These are phyloP conservation scores for Hansenula lynferdii DNA, from an alignment of 1,139 yeast genomes.

Conservation along the genomic window DNA sequence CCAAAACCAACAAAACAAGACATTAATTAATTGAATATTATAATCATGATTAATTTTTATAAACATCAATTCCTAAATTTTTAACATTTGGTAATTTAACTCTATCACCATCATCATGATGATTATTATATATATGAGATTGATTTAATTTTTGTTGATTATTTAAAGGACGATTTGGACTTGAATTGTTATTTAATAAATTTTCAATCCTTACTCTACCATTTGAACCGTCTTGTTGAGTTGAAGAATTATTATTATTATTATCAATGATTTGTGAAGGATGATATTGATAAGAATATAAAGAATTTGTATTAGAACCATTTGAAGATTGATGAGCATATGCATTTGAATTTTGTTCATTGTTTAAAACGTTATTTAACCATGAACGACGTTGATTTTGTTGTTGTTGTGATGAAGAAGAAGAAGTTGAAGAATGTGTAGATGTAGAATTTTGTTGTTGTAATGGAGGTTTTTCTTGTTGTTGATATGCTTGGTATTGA, in stretches of 20 bases:
- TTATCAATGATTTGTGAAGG: too few species aligned
- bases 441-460: neutral
- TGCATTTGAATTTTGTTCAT: neutral
- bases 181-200: neutral
- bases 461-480: neutral
- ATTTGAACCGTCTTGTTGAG: too few species aligned
- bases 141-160: neutral
- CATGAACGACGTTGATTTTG: constrained; percentile 8
- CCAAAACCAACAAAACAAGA: too few species aligned
- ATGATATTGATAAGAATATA: constrained; percentile 4
- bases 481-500: too few species aligned
- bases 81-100: constrained; percentile 18
- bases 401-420: neutral
- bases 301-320: too few species aligned
- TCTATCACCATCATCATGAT: constrained; percentile 3
- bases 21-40: too few species aligned
- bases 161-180: neutral
- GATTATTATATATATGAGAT: neutral
- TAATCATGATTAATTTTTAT: neutral
- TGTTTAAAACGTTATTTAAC: constrained; percentile 15
- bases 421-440: neutral
- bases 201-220: constrained; percentile 1
- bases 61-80: constrained; percentile 12
- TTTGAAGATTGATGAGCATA: constrained; percentile 1
- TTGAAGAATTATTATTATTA: too few species aligned